A percentile compares a stretch with the other conserved stretches of the same genome.
Evolutionary conservation across 2,329 filamentous ascomycete genomes (phyloP).

Genomic region (Beauveria asiatica): DNA sequence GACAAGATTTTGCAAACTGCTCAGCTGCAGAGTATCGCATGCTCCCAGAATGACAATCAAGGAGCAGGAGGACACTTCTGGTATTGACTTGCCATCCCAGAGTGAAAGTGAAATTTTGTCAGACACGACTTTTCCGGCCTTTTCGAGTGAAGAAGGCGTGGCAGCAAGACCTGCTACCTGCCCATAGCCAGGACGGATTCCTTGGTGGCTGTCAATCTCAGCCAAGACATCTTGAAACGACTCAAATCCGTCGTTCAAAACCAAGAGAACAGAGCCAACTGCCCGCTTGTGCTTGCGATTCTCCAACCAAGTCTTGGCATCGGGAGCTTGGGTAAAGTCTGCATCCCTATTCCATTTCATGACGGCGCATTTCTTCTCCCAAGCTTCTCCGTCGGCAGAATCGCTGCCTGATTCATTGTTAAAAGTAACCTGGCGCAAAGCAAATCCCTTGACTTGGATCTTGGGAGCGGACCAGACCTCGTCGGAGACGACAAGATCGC

Average conservation of each 20-base stretch:
- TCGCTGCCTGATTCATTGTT: background rate
- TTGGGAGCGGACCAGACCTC: constrained; percentile 10
- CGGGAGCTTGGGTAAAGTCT: background rate
- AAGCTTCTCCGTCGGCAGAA: background rate
- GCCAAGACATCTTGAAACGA: background rate
- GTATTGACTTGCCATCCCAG: background rate
- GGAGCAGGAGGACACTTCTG: background rate
- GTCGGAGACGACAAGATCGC: constrained; percentile 11
- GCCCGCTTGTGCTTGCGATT: background rate
- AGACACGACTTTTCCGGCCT: background rate
- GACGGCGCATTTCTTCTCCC: background rate
- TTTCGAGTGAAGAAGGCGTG: background rate
- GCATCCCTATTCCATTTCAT: background rate
- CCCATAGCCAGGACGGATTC: background rate
- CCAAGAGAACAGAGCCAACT: background rate
- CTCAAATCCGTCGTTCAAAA: background rate
- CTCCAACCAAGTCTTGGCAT: background rate
- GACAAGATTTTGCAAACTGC: background rate
- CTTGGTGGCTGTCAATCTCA: background rate
- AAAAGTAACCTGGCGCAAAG: constrained; percentile 12
- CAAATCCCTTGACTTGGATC: constrained; percentile 9
- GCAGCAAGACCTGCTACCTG: background rate
- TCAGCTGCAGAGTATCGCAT: background rate
- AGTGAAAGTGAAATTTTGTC: background rate
- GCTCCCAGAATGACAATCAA: background rate